These are phyloP conservation scores for Ogataea siamensis DNA, from an alignment of 805 yeast genomes.

Conservation along the genomic window DNA sequence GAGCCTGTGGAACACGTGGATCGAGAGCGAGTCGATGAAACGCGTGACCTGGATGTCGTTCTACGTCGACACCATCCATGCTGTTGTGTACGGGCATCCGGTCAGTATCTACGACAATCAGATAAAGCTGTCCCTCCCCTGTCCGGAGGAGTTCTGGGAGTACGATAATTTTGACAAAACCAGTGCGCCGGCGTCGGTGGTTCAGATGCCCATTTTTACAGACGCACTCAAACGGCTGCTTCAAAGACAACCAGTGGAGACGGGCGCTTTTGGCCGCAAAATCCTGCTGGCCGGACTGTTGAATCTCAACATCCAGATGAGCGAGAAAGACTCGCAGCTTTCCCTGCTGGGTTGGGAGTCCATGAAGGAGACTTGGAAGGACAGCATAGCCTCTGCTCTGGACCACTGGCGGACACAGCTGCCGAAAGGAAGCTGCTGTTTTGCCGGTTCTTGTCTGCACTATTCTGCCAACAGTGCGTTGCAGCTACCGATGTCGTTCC, in stretches of 20 bases:
- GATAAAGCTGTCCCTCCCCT: constrained; percentile 54
- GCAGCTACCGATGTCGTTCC: constrained; percentile 12
- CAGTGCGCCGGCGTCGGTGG: constrained; percentile 18
- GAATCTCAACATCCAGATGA: constrained; percentile 58
- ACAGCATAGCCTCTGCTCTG: constrained; percentile 56
- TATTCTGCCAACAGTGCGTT: constrained; percentile 8
- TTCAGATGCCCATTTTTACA: constrained; percentile 29
- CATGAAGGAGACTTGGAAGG: constrained; percentile 54
- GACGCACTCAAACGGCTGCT: constrained; percentile 37
- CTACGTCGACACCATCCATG: constrained; percentile 69
- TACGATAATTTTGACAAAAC: constrained; percentile 22
- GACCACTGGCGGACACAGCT: constrained; percentile 57
- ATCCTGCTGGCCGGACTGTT: constrained; percentile 61
- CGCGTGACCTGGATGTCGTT: constrained; percentile 74
- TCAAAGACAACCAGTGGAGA: constrained; percentile 41
- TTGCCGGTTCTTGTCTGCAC: constrained; percentile 18
- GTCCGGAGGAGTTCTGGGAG: constrained; percentile 55
- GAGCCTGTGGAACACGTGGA: constrained; percentile 55
- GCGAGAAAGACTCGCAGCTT: constrained; percentile 53
- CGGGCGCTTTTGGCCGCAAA: constrained; percentile 57
- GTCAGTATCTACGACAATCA: constrained; percentile 50
- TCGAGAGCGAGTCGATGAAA: constrained; percentile 70
- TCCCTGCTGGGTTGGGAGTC: constrained; percentile 37
- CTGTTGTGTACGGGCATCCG: constrained; percentile 70
- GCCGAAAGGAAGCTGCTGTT: constrained; percentile 25